These are phyloP conservation scores for Decorospora gaudefroyi DNA, from an alignment of 2,329 filamentous ascomycete species.

Conservation along the genomic window DNA sequence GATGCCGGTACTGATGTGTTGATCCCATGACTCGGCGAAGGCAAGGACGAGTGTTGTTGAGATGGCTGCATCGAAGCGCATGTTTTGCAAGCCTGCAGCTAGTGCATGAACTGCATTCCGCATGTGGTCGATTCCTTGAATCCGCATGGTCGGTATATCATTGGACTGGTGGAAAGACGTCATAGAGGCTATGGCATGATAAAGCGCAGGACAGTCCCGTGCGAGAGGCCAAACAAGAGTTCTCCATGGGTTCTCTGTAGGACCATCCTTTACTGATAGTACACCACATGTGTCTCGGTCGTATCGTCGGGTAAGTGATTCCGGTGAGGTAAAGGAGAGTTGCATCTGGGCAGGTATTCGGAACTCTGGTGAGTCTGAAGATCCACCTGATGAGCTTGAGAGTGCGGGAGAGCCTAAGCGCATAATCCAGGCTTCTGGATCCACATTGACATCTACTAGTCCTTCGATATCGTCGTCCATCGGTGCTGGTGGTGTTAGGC, in stretches of 20 bases:
- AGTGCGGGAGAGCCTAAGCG: conserved; percentile 45
- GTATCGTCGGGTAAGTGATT: conserved; percentile 66
- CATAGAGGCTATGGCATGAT: conserved; percentile 70
- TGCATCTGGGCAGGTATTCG: conserved; percentile 52
- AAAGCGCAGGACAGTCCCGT: conserved; percentile 65
- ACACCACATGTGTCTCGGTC: conserved; percentile 71
- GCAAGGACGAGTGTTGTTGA: conserved; percentile 71
- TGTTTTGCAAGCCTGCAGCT: conserved; percentile 63
- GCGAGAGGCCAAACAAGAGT: conserved; percentile 72
- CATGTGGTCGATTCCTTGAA: conserved; percentile 71
- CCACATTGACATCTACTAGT: conserved; percentile 50
- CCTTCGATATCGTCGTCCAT: conserved; percentile 60
- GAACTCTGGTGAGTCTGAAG: conserved; percentile 29
- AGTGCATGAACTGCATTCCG: conserved; percentile 65
- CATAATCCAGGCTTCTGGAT: conserved; percentile 46
- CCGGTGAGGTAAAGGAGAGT: conserved; percentile 59
- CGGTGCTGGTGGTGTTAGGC: conserved; percentile 36
- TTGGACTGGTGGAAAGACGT: conserved; percentile 69
- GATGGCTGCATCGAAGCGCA: conserved; percentile 67
- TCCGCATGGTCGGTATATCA: conserved; percentile 60
- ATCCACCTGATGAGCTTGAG: conserved; percentile 45
- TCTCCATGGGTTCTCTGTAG: conserved; percentile 72
- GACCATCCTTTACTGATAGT: conserved; percentile 70
- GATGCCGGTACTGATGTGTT: conserved; percentile 69
- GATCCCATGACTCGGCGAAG: conserved; percentile 73